Conservation (phyloP, 331 rosid species). For the Dryas integrifolia region DNA sequence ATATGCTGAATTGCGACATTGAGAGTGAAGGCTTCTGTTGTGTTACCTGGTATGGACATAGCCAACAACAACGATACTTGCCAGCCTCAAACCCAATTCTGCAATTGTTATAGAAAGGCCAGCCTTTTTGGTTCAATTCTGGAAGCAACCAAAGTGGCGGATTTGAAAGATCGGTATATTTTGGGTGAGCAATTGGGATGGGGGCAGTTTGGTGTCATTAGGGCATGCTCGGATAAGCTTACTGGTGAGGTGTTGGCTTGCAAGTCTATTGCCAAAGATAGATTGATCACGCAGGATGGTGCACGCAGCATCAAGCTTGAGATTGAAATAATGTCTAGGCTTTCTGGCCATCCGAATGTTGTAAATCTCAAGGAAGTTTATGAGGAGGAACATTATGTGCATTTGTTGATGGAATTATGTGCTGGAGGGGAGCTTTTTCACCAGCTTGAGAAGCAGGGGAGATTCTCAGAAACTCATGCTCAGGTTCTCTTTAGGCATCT, state of each 20-base stretch:
- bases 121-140: slow-evolving; percentile 29
- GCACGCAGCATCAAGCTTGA: slow-evolving; percentile 45
- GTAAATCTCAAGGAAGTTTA: slow-evolving; percentile 49
- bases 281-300: slow-evolving; percentile 36
- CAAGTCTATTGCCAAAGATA: slow-evolving; percentile 46
- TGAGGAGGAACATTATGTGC: slow-evolving; percentile 48
- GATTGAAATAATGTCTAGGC: slow-evolving; percentile 45
- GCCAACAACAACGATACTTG: slow-evolving; percentile 1
- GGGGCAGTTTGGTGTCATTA: slow-evolving; percentile 48
- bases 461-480: slow-evolving; percentile 38
- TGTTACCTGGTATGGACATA: slow-evolving; percentile 26
- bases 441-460: slow-evolving; percentile 44
- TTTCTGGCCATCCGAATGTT: slow-evolving; percentile 47
- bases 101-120: slow-evolving; percentile 33
- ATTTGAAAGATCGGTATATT: slow-evolving; percentile 39
- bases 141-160: slow-evolving; percentile 29
- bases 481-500: slow-evolving; percentile 40
- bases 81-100: slow-evolving; percentile 16
- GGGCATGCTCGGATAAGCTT: slow-evolving; percentile 39
- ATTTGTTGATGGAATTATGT: slow-evolving; percentile 39
- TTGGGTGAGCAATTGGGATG: slow-evolving; percentile 43
- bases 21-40: background rate
- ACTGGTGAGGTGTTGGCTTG: slow-evolving; percentile 45
- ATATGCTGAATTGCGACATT: slow-evolving; percentile 12
- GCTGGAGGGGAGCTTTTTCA: slow-evolving; percentile 49